Evolutionary conservation across 331 rosid species (phyloP).

Genomic region (Pyrus hybrid): DNA sequence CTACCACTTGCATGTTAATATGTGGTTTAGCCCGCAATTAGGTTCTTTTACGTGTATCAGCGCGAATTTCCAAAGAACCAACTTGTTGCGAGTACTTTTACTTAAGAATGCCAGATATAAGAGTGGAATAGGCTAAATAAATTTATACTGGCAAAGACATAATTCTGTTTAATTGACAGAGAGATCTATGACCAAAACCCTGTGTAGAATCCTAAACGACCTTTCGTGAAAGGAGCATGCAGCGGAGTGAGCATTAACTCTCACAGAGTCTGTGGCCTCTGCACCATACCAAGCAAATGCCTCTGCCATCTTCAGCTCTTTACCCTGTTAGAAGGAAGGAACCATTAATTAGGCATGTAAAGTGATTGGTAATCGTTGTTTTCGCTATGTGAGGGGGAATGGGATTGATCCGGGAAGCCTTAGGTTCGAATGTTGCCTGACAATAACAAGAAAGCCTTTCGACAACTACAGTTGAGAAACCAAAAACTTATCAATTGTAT

Average conservation of each 20-base stretch:
- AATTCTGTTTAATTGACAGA: constrained; percentile 13
- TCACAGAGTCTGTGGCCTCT: constrained; percentile 13
- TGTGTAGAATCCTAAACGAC: constrained; percentile 23
- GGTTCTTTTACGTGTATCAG: not conserved
- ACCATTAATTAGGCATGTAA: constrained; percentile 7
- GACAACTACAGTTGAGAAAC: not conserved
- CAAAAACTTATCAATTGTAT: not conserved
- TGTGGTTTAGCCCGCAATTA: not conserved
- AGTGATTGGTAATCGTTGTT: not conserved
- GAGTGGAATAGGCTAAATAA: not conserved
- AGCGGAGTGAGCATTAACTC: constrained; percentile 2
- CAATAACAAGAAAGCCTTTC: not conserved
- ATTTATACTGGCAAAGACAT: not conserved
- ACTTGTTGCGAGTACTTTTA: not conserved
- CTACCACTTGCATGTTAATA: no score
- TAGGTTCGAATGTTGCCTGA: not conserved
- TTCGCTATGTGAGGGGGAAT: not conserved
- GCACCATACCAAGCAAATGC: constrained; percentile 19
- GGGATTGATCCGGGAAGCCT: not conserved
- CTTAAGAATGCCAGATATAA: not conserved
- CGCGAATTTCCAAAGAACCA: not conserved
- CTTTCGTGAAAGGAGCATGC: constrained; percentile 6
- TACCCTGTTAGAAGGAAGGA: constrained; percentile 35
- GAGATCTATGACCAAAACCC: constrained; percentile 32
- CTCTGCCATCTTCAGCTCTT: constrained; percentile 35